phyloP scores from a whole-genome alignment of 805 yeast species.

The Scheffersomyces stipitis region DNA sequence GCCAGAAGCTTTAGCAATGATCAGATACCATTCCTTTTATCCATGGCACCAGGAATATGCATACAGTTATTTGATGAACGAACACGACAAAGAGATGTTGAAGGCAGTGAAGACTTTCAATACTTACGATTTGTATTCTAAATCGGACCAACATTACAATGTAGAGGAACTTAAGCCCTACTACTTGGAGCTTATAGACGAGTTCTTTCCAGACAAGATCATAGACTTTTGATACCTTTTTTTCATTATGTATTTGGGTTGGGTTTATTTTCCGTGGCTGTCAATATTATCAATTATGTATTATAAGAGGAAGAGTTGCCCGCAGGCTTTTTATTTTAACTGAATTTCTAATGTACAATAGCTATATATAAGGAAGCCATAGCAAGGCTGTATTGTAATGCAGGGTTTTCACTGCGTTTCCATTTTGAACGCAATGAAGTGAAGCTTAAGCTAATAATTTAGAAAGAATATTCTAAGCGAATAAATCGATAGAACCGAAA shows the following conservation, averaged over 20 bases:
- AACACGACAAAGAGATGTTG: conserved; percentile 58
- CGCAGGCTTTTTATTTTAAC: too few species aligned
- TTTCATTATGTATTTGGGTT: too few species aligned
- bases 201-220: conserved; percentile 57
- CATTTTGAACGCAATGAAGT: too few species aligned
- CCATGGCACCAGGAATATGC: conserved; percentile 78
- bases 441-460: too few species aligned
- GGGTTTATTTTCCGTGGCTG: too few species aligned
- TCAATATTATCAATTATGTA: too few species aligned
- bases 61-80: conserved; percentile 62
- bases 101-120: conserved; percentile 66
- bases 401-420: too few species aligned
- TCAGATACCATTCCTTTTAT: conserved; percentile 70
- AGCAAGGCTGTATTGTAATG: too few species aligned
- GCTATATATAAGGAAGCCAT: too few species aligned
- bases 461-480: conserved; percentile 15
- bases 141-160: conserved; percentile 49
- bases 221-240: conserved; percentile 57
- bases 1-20: conserved; percentile 69
- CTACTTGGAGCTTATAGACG: conserved; percentile 63
- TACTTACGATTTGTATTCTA: conserved; percentile 68
- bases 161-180: conserved; percentile 55
- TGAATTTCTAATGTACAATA: too few species aligned
- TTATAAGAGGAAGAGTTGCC: too few species aligned
- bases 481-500: conserved; percentile 63